Evolutionary conservation across 345 rosid species (phyloP).

Genomic region (Raphanus sativus): DNA sequence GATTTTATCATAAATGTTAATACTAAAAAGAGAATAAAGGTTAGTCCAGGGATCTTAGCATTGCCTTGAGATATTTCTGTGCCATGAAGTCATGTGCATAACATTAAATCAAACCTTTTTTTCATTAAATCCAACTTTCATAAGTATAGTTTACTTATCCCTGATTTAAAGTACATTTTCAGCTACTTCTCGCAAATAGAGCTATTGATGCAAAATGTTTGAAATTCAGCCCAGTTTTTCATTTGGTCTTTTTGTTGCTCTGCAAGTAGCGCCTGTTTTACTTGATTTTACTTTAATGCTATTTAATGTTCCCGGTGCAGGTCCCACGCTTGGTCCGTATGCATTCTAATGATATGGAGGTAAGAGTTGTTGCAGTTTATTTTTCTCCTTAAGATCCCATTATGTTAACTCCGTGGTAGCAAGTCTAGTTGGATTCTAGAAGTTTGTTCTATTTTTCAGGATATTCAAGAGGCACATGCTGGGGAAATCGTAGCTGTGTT

Average conservation of each 20-base stretch:
- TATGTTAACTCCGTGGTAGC: too few relatives aligned
- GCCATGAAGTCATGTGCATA: background rate
- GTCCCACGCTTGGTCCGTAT: slow-evolving; percentile 92
- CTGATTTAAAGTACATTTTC: too few relatives aligned
- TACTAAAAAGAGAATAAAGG: slow-evolving; percentile 96
- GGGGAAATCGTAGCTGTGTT: slow-evolving; percentile 99
- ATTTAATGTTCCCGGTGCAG: slow-evolving; percentile 42
- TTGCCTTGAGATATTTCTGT: background rate
- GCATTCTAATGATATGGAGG: slow-evolving; percentile 99
- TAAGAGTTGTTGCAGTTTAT: slow-evolving; percentile 33
- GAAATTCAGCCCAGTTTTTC: too few relatives aligned
- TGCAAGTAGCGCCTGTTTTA: background rate
- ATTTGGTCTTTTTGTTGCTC: too few relatives aligned
- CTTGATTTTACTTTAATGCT: background rate
- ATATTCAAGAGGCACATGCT: slow-evolving; percentile 98
- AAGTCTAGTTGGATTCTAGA: background rate
- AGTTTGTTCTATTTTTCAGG: slow-evolving; percentile 47
- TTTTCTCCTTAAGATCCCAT: slow-evolving; percentile 5
- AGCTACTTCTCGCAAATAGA: too few relatives aligned
- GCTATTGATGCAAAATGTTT: too few relatives aligned
- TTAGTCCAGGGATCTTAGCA: slow-evolving; percentile 36
- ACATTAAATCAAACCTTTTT: background rate
- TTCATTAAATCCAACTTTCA: background rate
- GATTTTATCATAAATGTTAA: slow-evolving; percentile 82
- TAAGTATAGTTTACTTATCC: background rate